phyloP scores from a whole-genome alignment of 306 rosid genomes.

The Corylus avellana region DNA sequence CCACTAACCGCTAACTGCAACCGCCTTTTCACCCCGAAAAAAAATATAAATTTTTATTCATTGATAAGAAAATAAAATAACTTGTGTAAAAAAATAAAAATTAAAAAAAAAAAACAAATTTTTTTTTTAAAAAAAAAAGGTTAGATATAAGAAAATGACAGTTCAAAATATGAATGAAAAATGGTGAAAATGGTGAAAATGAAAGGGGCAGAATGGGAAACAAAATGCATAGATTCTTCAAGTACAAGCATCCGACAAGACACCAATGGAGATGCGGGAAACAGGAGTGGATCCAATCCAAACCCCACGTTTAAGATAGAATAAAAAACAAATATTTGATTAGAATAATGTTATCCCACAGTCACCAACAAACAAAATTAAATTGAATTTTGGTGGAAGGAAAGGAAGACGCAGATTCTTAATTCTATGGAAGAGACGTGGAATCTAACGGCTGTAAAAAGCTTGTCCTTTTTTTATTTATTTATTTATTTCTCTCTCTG shows the following conservation, averaged over 20 bases:
- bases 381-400: constrained; percentile 38
- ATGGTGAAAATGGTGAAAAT: not conserved
- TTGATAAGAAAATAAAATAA: too few relatives aligned
- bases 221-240: constrained; percentile 44
- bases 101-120: too few relatives aligned
- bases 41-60: too few relatives aligned
- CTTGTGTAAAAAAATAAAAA: too few relatives aligned
- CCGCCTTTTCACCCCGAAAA: too few relatives aligned
- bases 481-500: not conserved
- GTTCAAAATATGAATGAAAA: too few relatives aligned
- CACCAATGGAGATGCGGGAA: constrained; percentile 60
- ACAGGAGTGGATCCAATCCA: constrained; percentile 55
- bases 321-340: constrained; percentile 30
- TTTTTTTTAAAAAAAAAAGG: too few relatives aligned
- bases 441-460: constrained; percentile 77
- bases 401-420: constrained; percentile 48
- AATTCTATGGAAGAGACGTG: constrained; percentile 46
- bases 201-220: constrained; percentile 9
- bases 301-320: constrained; percentile 40
- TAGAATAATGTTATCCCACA: not conserved
- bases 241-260: constrained; percentile 67
- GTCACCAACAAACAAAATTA: not conserved
- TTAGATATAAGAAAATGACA: too few relatives aligned
- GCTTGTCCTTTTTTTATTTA: constrained; percentile 36
- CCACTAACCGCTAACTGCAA: too few relatives aligned